Base-by-base conservation (phyloP, 2,329 filamentous ascomycete species). In the Fusarium piperis region DNA sequence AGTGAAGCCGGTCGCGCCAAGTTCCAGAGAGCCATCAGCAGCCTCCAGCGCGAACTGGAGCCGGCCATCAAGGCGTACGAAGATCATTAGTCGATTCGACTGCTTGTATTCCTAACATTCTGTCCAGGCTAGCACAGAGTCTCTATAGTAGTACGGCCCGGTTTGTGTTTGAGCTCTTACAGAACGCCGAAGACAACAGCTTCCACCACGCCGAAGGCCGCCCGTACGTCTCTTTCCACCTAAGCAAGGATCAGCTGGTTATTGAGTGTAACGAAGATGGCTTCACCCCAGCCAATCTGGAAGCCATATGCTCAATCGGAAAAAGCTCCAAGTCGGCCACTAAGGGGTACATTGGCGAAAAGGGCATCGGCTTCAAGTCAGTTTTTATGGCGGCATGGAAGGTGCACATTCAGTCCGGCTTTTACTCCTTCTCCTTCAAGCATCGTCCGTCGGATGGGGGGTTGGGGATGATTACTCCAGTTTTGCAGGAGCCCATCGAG, bases 291-390 rank as follows among this genome's bases (percentile, higher is more conserved):
- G 33, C n/a, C 2, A n/a, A 56, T 3, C 0, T 62, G 7, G 10
- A 28, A 13, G 59, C 59, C 1, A 62, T 62, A 11, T 62, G 59
- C 26, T 20, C 48, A 1, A 23, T 44, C 1, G 59, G 48, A 3
- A 8, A 41, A n/a, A 69, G 65, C 3, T 65, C 62, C 13, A 65
- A 65, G 33, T 30, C 20, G 4, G 39, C 56, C 18, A n/a, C 59
- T 7, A 61, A 74, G 6, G 71, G 70, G 36, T 73, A 74, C 1
- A 53, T 68, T 3, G 72, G 73, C 10, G 65, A 62, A 8, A 74
- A 74, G 30, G 69, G 62, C 1, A 70, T 70, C 35, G 64, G 71
- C 3, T 74, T 74, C 35, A 74, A 74, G 23, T 67, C 71, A 0
- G 67, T 74, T 0, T 70, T 74, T 13, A 68, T 68, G 12, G 62